Base-by-base conservation (phyloP, 495 filamentous ascomycete species). In the Hypoxylon cercidicola region DNA sequence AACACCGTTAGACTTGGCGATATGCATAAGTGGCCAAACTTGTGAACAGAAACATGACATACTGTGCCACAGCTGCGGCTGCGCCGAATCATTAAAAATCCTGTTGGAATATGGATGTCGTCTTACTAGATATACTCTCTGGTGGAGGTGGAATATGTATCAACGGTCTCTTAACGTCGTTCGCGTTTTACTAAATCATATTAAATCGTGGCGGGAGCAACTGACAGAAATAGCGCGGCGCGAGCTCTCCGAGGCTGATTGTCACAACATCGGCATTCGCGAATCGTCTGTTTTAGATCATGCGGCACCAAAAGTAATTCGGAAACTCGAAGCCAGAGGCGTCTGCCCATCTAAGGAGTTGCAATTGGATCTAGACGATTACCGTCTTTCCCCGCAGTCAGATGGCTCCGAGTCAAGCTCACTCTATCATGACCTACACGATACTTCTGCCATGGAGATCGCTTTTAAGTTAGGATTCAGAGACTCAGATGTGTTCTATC, bases 161-260 rank as follows among this genome's bases (percentile, higher is more conserved):
- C n/a, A n/a, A n/a, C n/a, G n/a, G n/a, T n/a, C n/a, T n/a, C n/a
- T n/a, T n/a, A n/a, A n/a, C n/a, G n/a, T n/a, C n/a, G n/a, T n/a
- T n/a, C n/a, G n/a, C 51, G 30, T n/a, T 1, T 54, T 54, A 4
- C 37, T 54, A 6, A 16, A 6, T 11, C 51, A 54, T 41, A 16
- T 54, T 18, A 54, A 43, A 28, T n/a, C 18, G 18, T 41, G 51
- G 51, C 35, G 51, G 30, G 21, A 43, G 21, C 40, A 16, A n/a
- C 18, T 54, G 20, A 54, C 15, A 6, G 4, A 18, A 10, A 16
- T 54, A 41, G 51, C 51, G 1, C 19, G 28, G 18, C 18, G 18
- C 6, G 37, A 54, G 6, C 51, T 54, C 4, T 7, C 3, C 21
- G 35, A 43, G 21, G 51, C 1, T 16, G 35, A 54, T 28, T 25